Base-by-base conservation (phyloP, 139 green algal genomes). In the Coccomyxa sp. region DNA sequence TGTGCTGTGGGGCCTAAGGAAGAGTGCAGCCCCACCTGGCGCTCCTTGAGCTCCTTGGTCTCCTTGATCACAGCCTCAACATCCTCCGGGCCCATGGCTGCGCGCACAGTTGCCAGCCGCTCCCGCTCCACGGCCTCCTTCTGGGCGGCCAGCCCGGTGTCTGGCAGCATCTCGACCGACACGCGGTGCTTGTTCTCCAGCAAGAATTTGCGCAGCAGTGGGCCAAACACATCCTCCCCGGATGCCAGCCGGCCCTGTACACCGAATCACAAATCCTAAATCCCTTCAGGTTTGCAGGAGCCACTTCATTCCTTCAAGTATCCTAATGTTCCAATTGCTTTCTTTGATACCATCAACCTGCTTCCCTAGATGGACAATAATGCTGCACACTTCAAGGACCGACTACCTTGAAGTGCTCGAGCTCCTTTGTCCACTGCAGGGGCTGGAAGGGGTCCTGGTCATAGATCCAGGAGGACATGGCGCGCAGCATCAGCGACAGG, bases 381-480 rank as follows among this genome's bases (percentile, higher is more conserved):
- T 51, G 38, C 38, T 51, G 38, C 38, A 51, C 38, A 51, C 38
- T 51, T 51, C 38, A 51, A 51, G 7, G 38, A 51, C 38, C 3
- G 3, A 51, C 15, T 60, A 85, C 84, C 95, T 99, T 99, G 93
- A 99, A 96, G 71, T 86, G 80, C 27, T 86, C 81, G 74, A 99
- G 93, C 13, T 94, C 92, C 25, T 94, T 92, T 85, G 95, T 91
- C 93, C 96, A 99, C 85, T 95, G 90, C 79, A 99, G 92, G 57
- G 93, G 92, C 85, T 93, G 84, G 86, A 98, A 95, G 58, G 97
- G 97, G 91, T 99, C 95, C 13, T 90, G 86, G 85, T 97, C 95
- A 83, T 99, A 99, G 86, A 99, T 95, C 97, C 97, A 99, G 45
- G 94, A 90, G 74, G 88, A 89, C 89, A 99, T 92, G 59, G 94